A percentile compares a stretch with the other conserved stretches of the same genome.
Evolutionary conservation across 352 stramenopile species (phyloP).

Genomic region (Globisporangium acanthophoron): DNA sequence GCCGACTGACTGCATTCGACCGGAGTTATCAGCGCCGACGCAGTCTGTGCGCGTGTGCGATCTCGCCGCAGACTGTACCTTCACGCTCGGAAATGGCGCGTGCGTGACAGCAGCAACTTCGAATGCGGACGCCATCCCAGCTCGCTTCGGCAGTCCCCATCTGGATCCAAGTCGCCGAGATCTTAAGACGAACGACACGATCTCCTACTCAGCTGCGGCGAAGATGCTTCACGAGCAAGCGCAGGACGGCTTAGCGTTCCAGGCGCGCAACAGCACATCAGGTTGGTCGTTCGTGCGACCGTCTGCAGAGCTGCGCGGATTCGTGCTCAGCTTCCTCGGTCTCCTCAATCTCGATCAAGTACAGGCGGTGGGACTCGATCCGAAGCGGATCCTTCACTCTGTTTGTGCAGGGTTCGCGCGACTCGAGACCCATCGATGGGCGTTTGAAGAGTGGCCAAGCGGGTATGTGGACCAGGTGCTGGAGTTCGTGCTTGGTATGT

Average conservation of each 20-base stretch:
- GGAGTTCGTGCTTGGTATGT: constrained; percentile 39
- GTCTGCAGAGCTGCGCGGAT: constrained; percentile 38
- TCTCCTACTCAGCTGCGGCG: background rate
- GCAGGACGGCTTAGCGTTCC: constrained; percentile 17
- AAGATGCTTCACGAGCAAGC: constrained; percentile 20
- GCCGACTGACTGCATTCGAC: constrained; percentile 21
- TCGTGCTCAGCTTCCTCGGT: constrained; percentile 60
- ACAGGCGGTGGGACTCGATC: constrained; percentile 27
- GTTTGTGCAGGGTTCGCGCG: constrained; percentile 49
- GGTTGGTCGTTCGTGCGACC: constrained; percentile 26
- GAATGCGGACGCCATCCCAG: constrained; percentile 11
- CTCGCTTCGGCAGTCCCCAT: constrained; percentile 27
- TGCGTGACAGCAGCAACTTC: constrained; percentile 24
- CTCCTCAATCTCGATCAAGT: constrained; percentile 55
- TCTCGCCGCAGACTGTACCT: constrained; percentile 29
- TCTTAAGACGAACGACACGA: background rate
- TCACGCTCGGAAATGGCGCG: constrained; percentile 43
- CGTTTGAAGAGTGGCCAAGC: constrained; percentile 44
- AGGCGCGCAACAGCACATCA: constrained; percentile 9
- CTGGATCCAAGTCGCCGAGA: constrained; percentile 22
- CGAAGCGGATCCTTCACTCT: constrained; percentile 32
- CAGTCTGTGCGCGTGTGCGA: constrained; percentile 46
- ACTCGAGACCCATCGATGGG: constrained; percentile 57
- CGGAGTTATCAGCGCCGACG: constrained; percentile 2
- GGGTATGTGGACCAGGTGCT: constrained; percentile 44